Percentiles rank a stretch among this genome's conserved stretches.
phyloP scores from a whole-genome alignment of 768 basidiomycete genomes.

The Nidularia pulvinata region DNA sequence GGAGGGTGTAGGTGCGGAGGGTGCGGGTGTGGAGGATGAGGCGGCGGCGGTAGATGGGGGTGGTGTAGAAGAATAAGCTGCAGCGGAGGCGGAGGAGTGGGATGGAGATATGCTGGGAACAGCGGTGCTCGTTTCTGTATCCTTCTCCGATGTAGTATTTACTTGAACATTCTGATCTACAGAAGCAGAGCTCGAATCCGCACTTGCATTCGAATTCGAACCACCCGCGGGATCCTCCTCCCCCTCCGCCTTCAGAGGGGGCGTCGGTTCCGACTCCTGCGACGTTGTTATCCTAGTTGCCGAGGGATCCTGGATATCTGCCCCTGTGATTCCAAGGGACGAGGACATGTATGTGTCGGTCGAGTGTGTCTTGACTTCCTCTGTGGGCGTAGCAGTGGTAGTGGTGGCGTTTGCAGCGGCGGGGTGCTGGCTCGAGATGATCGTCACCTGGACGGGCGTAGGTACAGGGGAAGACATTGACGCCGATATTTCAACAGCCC shows the following conservation, averaged over 20 bases:
- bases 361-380: conserved; percentile 2
- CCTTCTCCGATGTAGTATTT: too few relatives aligned
- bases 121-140: background rate
- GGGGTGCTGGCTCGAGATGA: background rate
- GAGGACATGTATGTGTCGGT: conserved; percentile 7
- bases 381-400: background rate
- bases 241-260: background rate
- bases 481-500: background rate
- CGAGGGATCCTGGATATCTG: background rate
- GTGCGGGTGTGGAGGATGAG: background rate
- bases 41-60: conserved; percentile 2
- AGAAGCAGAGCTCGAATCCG: too few relatives aligned
- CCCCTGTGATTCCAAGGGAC: background rate
- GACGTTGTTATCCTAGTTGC: too few relatives aligned
- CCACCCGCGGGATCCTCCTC: background rate
- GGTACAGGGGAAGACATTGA: too few relatives aligned
- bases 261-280: too few relatives aligned
- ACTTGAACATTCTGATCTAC: too few relatives aligned
- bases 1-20: conserved; percentile 2
- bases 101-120: background rate
- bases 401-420: background rate
- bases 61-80: conserved; percentile 3
- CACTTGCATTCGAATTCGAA: too few relatives aligned
- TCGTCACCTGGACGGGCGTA: too few relatives aligned
- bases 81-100: background rate